Evolutionary conservation across 2,329 filamentous ascomycete species (phyloP).

Genomic region (Claviceps pusilla): DNA sequence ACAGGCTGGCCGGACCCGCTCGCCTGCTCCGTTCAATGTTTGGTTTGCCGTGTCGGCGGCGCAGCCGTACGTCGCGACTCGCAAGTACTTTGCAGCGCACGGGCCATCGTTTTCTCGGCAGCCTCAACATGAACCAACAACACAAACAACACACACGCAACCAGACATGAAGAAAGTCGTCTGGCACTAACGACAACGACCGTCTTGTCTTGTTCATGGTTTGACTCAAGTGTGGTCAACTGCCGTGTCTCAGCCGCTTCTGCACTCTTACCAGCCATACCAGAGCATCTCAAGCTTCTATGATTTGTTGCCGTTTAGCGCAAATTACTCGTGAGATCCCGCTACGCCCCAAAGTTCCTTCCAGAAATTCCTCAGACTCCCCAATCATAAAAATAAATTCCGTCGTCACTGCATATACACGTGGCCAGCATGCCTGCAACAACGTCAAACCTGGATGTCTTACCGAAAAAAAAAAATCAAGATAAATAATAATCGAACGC

Average conservation of each 20-base stretch:
- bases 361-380: neutral
- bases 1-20: too few species aligned
- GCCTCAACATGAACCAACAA: neutral
- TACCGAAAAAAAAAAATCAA: neutral
- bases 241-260: neutral
- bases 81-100: neutral
- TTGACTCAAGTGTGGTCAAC: neutral
- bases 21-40: too few species aligned
- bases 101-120: neutral
- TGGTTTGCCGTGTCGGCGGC: too few species aligned
- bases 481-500: neutral
- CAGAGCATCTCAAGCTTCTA: neutral
- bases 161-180: neutral
- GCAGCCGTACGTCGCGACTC: too few species aligned
- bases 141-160: neutral
- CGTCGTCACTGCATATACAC: neutral
- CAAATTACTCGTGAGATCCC: neutral
- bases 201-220: neutral
- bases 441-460: conserved; percentile 1
- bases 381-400: neutral
- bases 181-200: too few species aligned
- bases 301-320: neutral
- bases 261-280: neutral
- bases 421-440: neutral
- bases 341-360: neutral